Percentiles rank a stretch among this genome's conserved stretches.
phyloP scores from a whole-genome alignment of 352 stramenopile species.

The Globisporangium perplexum region DNA sequence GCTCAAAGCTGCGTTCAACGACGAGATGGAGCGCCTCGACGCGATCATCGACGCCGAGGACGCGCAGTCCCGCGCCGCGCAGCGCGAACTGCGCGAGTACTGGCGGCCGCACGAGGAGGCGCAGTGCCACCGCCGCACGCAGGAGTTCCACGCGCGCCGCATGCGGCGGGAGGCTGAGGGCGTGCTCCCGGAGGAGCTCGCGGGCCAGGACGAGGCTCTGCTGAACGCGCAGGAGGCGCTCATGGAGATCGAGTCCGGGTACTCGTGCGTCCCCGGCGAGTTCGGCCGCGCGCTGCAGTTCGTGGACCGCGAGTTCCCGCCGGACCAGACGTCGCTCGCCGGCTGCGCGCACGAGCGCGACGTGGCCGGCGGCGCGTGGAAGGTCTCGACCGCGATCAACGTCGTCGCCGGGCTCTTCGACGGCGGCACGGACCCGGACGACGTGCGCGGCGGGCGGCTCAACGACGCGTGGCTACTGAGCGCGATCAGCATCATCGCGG shows the following conservation, averaged over 20 bases:
- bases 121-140: slow-evolving; percentile 61
- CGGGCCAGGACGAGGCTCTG: slow-evolving; percentile 60
- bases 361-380: slow-evolving; percentile 55
- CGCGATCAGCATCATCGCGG: slow-evolving; percentile 88
- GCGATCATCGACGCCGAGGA: slow-evolving; percentile 76
- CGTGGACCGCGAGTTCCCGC: slow-evolving; percentile 88
- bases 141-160: slow-evolving; percentile 71
- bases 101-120: slow-evolving; percentile 62
- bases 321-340: slow-evolving; percentile 62
- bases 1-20: slow-evolving; percentile 84
- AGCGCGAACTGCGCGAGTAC: slow-evolving; percentile 42
- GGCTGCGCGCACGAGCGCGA: slow-evolving; percentile 49
- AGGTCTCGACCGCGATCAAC: slow-evolving; percentile 86
- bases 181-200: slow-evolving; percentile 32
- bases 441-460: slow-evolving; percentile 77
- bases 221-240: slow-evolving; percentile 79
- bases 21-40: slow-evolving; percentile 77
- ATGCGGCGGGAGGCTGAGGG: slow-evolving; percentile 67
- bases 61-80: slow-evolving; percentile 32
- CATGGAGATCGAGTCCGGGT: slow-evolving; percentile 83
- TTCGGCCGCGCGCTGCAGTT: slow-evolving; percentile 83
- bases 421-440: slow-evolving; percentile 89
- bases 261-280: slow-evolving; percentile 68
- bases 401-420: slow-evolving; percentile 87
- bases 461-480: slow-evolving; percentile 89